Evolutionary conservation across 768 basidiomycete species (phyloP).

Genomic region (Suillus lakei): DNA sequence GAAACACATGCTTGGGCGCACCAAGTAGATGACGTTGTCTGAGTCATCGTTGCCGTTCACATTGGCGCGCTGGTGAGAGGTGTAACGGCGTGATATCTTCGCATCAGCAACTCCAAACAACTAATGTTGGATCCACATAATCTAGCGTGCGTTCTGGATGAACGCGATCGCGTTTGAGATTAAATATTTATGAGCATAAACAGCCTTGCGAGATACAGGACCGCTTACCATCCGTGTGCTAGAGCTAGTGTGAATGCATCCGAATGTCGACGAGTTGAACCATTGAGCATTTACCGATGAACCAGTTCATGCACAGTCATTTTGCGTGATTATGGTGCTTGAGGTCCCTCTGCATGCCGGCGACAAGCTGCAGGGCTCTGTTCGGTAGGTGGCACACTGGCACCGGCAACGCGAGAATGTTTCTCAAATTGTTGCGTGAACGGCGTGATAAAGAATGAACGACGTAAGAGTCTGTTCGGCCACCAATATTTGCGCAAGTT

Average conservation of each 20-base stretch:
- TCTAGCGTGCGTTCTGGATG: too few relatives aligned
- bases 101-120: background rate
- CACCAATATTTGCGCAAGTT: too few relatives aligned
- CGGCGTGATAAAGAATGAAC: too few relatives aligned
- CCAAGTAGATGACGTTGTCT: constrained; percentile 26
- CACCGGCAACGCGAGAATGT: too few relatives aligned
- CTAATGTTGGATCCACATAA: too few relatives aligned
- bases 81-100: background rate
- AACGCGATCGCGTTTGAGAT: background rate
- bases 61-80: constrained; percentile 17
- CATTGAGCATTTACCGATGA: background rate
- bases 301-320: background rate
- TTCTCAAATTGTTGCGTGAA: too few relatives aligned
- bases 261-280: background rate
- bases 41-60: constrained; percentile 28
- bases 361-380: too few relatives aligned
- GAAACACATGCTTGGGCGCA: constrained; percentile 40
- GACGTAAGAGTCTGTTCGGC: too few relatives aligned
- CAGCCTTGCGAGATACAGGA: background rate
- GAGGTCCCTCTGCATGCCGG: too few relatives aligned
- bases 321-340: background rate
- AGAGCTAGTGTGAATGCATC: background rate
- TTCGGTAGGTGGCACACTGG: too few relatives aligned
- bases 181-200: background rate
- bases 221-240: background rate